Base-by-base conservation (phyloP, 495 filamentous ascomycete species). In the Podospora australis region DNA sequence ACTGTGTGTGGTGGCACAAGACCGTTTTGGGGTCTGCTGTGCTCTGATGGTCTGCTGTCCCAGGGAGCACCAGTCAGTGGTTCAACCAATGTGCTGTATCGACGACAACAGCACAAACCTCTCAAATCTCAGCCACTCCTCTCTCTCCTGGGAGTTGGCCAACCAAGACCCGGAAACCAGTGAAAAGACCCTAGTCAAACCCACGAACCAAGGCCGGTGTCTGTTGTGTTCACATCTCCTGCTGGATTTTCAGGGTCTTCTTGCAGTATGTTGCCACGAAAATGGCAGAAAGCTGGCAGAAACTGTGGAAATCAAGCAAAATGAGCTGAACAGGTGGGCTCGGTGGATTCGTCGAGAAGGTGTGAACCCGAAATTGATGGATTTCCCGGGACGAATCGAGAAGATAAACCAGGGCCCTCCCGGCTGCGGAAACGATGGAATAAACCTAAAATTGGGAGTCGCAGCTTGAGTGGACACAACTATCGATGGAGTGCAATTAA, bases 401-500 rank as follows among this genome's bases (percentile, higher is more conserved):
- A n/a, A n/a, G n/a, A n/a, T n/a, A n/a, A n/a, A n/a, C n/a, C n/a
- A 41, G 39, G 39, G 39, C 17, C 20, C 4, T 20, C 39, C 39
- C 4, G 39, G 22, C 2, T 11, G 22, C 39, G 39, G 22, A 41
- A n/a, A 41, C 17, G 20, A 3, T 4, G 39, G 39, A 20, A 21
- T 4, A 24, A 41, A 6, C 14, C 39, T 41, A 41, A 41, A 23
- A 41, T 41, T 41, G 22, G 39, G 39, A 21, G 17, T 23, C n/a
- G n/a, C n/a, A n/a, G n/a, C n/a, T n/a, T n/a, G n/a, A n/a, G n/a
- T n/a, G n/a, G n/a, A n/a, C n/a, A n/a, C n/a, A n/a, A n/a, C n/a
- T n/a, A n/a, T n/a, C n/a, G 39, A 36, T 36, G 32, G 32, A 13
- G 19, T 36, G 32, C 39, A 41, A 41, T 40, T 19, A 40, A 23